Conservation (phyloP, 352 stramenopile genomes). For the Pythium sukuiense region DNA sequence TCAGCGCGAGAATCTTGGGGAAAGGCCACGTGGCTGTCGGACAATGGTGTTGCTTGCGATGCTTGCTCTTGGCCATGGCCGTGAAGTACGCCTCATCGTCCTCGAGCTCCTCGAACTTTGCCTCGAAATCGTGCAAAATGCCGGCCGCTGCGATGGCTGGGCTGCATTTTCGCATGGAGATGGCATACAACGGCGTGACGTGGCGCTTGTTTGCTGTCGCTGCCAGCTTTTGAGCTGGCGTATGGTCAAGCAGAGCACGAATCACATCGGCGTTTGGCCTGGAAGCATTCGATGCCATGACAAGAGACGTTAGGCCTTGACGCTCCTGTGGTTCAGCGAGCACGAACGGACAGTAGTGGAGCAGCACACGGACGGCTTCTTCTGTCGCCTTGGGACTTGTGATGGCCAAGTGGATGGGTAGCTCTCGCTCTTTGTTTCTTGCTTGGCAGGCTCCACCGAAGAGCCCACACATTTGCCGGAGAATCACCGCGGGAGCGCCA, state of each 20-base stretch:
- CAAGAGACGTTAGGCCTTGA: slow-evolving; percentile 38
- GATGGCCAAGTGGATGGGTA: slow-evolving; percentile 56
- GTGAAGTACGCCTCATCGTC: slow-evolving; percentile 58
- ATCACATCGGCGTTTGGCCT: slow-evolving; percentile 37
- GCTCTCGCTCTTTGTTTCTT: slow-evolving; percentile 42
- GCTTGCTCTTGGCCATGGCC: slow-evolving; percentile 55
- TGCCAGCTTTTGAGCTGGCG: slow-evolving; percentile 27
- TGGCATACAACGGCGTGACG: slow-evolving; percentile 53
- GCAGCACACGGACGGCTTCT: slow-evolving; percentile 29
- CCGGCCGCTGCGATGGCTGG: slow-evolving; percentile 24
- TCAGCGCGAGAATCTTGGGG: slow-evolving; percentile 45
- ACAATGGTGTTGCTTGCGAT: slow-evolving; percentile 52
- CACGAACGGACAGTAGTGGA: slow-evolving; percentile 36
- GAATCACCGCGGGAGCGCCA: background rate
- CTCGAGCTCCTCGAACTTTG: slow-evolving; percentile 54
- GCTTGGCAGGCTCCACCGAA: slow-evolving; percentile 35
- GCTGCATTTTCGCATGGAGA: slow-evolving; percentile 39
- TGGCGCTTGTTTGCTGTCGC: slow-evolving; percentile 1
- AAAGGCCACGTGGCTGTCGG: slow-evolving; percentile 51
- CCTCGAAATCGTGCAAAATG: slow-evolving; percentile 31
- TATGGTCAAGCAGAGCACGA: slow-evolving; percentile 37
- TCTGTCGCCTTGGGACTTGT: slow-evolving; percentile 22
- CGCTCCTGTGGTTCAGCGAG: slow-evolving; percentile 38
- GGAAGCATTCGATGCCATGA: slow-evolving; percentile 42
- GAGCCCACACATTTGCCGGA: slow-evolving; percentile 32